Conservation (phyloP, 164 flowering plant species). For the Nymphaea thermarum region DNA sequence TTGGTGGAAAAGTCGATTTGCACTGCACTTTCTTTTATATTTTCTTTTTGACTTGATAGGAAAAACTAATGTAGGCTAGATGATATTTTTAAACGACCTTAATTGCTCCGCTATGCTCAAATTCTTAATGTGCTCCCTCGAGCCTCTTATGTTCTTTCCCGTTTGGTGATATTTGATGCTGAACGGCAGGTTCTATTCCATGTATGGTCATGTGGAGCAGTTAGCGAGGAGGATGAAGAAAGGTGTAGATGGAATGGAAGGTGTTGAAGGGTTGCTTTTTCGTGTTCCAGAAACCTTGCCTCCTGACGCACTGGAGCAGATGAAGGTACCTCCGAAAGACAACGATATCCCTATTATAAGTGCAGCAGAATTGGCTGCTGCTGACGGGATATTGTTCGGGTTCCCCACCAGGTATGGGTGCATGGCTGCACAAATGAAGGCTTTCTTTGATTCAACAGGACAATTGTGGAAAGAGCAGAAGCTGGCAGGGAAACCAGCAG, state of each 20-base stretch:
- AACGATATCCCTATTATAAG: slow-evolving; percentile 37
- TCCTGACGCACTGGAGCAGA: slow-evolving; percentile 30
- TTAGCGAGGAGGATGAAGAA: slow-evolving; percentile 49
- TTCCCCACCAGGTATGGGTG: slow-evolving; percentile 75
- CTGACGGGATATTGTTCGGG: slow-evolving; percentile 64
- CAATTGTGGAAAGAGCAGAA: slow-evolving; percentile 48
- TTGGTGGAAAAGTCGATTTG: too few species aligned
- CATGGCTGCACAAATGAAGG: slow-evolving; percentile 69
- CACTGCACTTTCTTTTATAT: too few species aligned
- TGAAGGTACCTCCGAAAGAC: slow-evolving; percentile 45
- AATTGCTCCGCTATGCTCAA: too few species aligned
- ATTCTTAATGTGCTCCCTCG: too few species aligned
- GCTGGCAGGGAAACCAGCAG: slow-evolving; percentile 69
- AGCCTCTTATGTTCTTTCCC: neutral
- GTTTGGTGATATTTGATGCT: neutral
- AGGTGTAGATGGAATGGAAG: slow-evolving; percentile 53
- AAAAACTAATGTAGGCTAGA: too few species aligned
- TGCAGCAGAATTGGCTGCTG: slow-evolving; percentile 32
- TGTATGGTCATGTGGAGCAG: slow-evolving; percentile 59
- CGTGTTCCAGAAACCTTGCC: slow-evolving; percentile 57
- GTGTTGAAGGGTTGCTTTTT: slow-evolving; percentile 45
- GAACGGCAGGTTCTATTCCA: slow-evolving; percentile 33
- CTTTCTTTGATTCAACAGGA: slow-evolving; percentile 62
- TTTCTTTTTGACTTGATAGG: too few species aligned
- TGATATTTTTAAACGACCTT: too few species aligned